Evolutionary conservation across 257 asterid genomes (phyloP), one percentile per base, ranked within the genome.

Genomic region (Plectranthus barbatus): DNA sequence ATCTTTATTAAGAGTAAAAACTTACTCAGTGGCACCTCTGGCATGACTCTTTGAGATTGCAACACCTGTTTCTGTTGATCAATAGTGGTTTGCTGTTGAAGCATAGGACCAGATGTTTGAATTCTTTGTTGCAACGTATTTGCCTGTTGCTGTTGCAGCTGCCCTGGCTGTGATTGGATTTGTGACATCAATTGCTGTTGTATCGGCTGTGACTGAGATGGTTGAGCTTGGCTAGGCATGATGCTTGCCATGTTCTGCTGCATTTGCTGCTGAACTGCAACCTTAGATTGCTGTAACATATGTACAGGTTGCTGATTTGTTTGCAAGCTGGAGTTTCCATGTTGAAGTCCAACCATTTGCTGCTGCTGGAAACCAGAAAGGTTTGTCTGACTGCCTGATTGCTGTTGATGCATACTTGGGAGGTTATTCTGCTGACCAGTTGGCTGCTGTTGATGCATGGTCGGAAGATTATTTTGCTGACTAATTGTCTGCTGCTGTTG

Each of bases 101-200:
- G 90, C 82, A 84, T 72, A 63, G 98, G 83, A 18, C 77, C 87
- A 36, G 96, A 76, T 17, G 88, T 65, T 73, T 76, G 95, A 60
- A 84, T 81, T 84, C 96, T 79, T 69, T 88, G 98, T 62, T 86
- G 95, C 88, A 83, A 45, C 8, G 83, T 23, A 80, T 81, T 86
- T 20, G 79, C 63, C 68, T 83, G 87, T 73, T 86, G 95, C 45
- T 84, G 95, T 76, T 88, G 98, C 76, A 88, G 57, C 66, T 81
- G 90, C 47, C 87, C 94, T 17, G 86, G 83, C 75, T 91, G 98
- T 68, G 98, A 70, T 61, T 91, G 98, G 37, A 83, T 76, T 79
- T 91, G 98, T 39, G 90, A 80, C 82, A 88, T 80, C 87, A 91
- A 56, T 49, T 91, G 96, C 64, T 91, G 98, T 66, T 91, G 94